Base-by-base conservation (phyloP, 192 early-diverging fungal species). In the Lunasporangiospora selenospora region DNA sequence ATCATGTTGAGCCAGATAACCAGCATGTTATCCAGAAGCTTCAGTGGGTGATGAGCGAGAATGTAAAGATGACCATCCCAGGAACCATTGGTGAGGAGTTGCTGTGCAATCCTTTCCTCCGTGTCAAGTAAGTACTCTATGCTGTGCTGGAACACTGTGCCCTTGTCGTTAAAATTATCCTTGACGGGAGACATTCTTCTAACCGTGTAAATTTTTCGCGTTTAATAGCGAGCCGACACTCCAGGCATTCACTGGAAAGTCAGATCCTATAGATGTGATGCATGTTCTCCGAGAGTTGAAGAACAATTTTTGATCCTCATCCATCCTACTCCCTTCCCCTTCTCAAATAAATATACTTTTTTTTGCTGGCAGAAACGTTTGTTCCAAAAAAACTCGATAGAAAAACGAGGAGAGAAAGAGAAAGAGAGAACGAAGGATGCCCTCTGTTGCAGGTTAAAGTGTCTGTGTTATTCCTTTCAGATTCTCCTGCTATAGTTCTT, bases 51-150 rank as follows among this genome's bases (percentile, higher is more conserved):
- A 75, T 76, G 19, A 56, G 81, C 29, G 78, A 80, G 43, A 43
- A 10, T 1, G 75, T 77, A 8, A 79, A 70, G 4, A 34, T 59
- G 8, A 96, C 95, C 0, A 87, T 98, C 30, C 95, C 97, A 6
- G 92, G 91, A 18, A 93, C 92, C 9, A 92, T 99, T 64, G 92
- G 82, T n/a, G 90, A 93, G 37, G 96, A 98, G 53, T 76, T 86
- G 45, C 67, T 81, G 27, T 90, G 86, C 55, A 98, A 98, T 51
- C 94, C 94, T 16, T 98, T 98, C 53, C 84, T 98, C 82, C 82
- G 95, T 21, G 89, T 94, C 30, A 76, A 87, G 58, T 80, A 87
- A 53, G 78, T 41, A 3, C 1, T 7, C 9, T 24, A 18, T 32
- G 12, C n/a, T n/a, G n/a, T 57, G n/a, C 59, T 56, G 13, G 18